These are phyloP conservation scores for Hanseniaspora gamundiae DNA, from an alignment of 1,139 yeast species.

Conservation along the genomic window DNA sequence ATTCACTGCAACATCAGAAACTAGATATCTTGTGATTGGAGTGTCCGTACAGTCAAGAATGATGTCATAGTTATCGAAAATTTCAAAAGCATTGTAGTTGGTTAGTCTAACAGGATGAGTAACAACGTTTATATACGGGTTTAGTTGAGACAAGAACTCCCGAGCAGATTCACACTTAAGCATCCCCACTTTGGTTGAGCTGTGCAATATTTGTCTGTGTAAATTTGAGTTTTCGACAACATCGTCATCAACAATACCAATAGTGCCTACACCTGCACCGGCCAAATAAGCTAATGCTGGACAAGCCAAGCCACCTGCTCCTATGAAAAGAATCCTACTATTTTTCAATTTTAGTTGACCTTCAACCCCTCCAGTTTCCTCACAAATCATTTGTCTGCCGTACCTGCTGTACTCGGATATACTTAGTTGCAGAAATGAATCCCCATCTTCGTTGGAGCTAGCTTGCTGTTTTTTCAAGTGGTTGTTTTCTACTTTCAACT, in stretches of 20 bases:
- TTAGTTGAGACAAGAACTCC: conserved; percentile 37
- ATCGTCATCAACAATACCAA: conserved; percentile 86
- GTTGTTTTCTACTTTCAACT: neutral
- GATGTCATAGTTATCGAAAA: conserved; percentile 54
- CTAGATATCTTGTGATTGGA: conserved; percentile 75
- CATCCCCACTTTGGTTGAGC: conserved; percentile 51
- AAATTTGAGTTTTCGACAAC: conserved; percentile 71
- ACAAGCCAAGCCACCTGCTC: conserved; percentile 96
- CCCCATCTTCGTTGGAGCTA: neutral
- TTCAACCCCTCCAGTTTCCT: conserved; percentile 28
- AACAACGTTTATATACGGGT: conserved; percentile 50
- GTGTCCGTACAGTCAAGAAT: conserved; percentile 92
- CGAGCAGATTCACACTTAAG: conserved; percentile 72
- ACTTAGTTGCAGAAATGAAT: conserved; percentile 14
- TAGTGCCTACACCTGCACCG: conserved; percentile 77
- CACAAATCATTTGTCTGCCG: conserved; percentile 93
- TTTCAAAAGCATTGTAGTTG: conserved; percentile 48
- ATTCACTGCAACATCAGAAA: conserved; percentile 74
- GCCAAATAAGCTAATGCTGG: conserved; percentile 79
- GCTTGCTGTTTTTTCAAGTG: neutral
- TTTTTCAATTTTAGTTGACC: conserved; percentile 50
- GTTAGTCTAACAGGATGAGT: conserved; percentile 43
- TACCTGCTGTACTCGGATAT: conserved; percentile 66
- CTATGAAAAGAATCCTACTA: conserved; percentile 61
- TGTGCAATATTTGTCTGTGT: conserved; percentile 82